These are phyloP conservation scores for Amylostereum chailletii DNA, from an alignment of 1,284 basidiomycete species.

Conservation along the genomic window DNA sequence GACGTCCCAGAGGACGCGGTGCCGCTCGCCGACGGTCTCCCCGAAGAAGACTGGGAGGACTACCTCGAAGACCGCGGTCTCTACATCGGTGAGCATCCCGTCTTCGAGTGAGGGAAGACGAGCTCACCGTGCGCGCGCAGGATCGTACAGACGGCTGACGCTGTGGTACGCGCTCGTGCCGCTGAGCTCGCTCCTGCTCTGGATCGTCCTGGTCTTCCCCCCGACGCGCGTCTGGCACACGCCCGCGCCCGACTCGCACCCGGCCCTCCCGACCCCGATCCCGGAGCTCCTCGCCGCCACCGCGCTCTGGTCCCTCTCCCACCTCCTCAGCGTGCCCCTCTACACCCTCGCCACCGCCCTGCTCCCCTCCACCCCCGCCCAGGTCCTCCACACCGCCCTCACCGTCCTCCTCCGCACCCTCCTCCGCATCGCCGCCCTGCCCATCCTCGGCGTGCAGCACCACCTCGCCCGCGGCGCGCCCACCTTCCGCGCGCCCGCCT, in stretches of 20 bases:
- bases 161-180: conserved; percentile 50
- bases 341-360: conserved; percentile 24
- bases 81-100: conserved; percentile 39
- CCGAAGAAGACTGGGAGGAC: conserved; percentile 13
- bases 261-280: conserved; percentile 46
- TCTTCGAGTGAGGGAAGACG: not conserved
- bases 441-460: conserved; percentile 42
- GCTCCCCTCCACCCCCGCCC: conserved; percentile 25
- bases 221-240: conserved; percentile 38
- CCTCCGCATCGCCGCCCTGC: conserved; percentile 46
- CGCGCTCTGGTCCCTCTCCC: conserved; percentile 51
- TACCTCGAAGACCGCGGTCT: conserved; percentile 48
- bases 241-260: conserved; percentile 23
- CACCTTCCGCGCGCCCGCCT: conserved; percentile 49
- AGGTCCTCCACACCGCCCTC: conserved; percentile 37
- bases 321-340: conserved; percentile 45
- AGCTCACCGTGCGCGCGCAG: conserved; percentile 22
- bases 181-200: conserved; percentile 36
- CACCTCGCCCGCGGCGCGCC: conserved; percentile 33
- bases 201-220: conserved; percentile 38
- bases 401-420: conserved; percentile 42
- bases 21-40: conserved; percentile 16
- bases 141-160: conserved; percentile 49
- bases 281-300: conserved; percentile 49
- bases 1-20: conserved; percentile 41